These are phyloP conservation scores for Epicoccum sorghinum DNA, from an alignment of 2,329 filamentous ascomycete species.

Conservation along the genomic window DNA sequence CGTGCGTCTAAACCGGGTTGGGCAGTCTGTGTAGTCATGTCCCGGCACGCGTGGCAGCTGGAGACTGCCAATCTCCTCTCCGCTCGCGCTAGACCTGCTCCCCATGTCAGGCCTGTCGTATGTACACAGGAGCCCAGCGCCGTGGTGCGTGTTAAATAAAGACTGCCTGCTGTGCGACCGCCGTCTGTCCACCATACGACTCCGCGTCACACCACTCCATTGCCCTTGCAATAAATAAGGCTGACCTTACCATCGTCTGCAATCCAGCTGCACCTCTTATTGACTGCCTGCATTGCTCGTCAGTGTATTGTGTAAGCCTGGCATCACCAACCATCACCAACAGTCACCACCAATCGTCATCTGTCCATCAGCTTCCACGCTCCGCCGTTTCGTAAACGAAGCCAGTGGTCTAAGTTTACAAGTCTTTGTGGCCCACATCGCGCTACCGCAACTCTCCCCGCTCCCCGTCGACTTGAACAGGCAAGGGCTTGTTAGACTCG, in stretches of 20 bases:
- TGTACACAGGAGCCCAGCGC: conserved; percentile 38
- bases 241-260: conserved; percentile 32
- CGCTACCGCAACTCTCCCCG: conserved; percentile 20
- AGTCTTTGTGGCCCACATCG: conserved; percentile 23
- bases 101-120: conserved; percentile 27
- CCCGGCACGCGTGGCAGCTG: conserved; percentile 15
- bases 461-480: conserved; percentile 17
- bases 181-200: conserved; percentile 17
- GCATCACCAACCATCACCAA: conserved; percentile 23
- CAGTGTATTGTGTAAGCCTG: conserved; percentile 24
- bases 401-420: conserved; percentile 19
- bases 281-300: conserved; percentile 1
- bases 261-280: conserved; percentile 9
- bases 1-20: conserved; percentile 28
- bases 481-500: conserved; percentile 23
- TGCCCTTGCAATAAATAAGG: conserved; percentile 26
- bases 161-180: conserved; percentile 25
- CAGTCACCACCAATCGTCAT: conserved; percentile 21
- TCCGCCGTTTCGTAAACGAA: conserved; percentile 17
- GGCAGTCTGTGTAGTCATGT: conserved; percentile 17
- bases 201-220: conserved; percentile 20
- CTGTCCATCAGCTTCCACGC: conserved; percentile 25
- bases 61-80: conserved; percentile 24
- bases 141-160: conserved; percentile 38
- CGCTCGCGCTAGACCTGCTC: conserved; percentile 29